These are phyloP conservation scores for Yamadazyma songkhlaensis DNA, from an alignment of 1,139 yeast genomes.

Conservation along the genomic window DNA sequence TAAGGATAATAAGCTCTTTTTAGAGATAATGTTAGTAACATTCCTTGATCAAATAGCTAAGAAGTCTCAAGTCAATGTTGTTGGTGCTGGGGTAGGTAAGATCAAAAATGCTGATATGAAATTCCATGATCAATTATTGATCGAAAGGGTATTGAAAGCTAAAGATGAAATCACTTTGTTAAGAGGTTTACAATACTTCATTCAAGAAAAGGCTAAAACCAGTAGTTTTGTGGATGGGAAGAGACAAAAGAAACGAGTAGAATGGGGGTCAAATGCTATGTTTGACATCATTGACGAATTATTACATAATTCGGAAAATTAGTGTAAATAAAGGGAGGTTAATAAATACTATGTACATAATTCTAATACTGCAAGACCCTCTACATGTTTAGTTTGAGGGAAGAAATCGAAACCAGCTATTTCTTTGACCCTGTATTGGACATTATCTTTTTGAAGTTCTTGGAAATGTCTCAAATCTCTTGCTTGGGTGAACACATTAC, in stretches of 20 bases:
- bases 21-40: slow-evolving; percentile 71
- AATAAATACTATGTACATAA: slow-evolving; percentile 2
- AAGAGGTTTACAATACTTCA: slow-evolving; percentile 72
- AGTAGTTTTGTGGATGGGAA: slow-evolving; percentile 55
- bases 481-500: slow-evolving; percentile 48
- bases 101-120: slow-evolving; percentile 29
- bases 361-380: slow-evolving; percentile 39
- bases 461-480: slow-evolving; percentile 35
- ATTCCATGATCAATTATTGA: slow-evolving; percentile 54
- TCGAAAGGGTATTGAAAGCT: slow-evolving; percentile 56
- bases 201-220: slow-evolving; percentile 49
- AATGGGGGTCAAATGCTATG: slow-evolving; percentile 66
- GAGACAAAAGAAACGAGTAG: slow-evolving; percentile 59
- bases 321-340: too few relatives aligned
- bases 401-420: slow-evolving; percentile 46
- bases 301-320: slow-evolving; percentile 7
- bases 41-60: slow-evolving; percentile 66
- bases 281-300: slow-evolving; percentile 53
- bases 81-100: slow-evolving; percentile 41
- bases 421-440: slow-evolving; percentile 27
- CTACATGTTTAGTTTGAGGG: slow-evolving; percentile 50
- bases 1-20: slow-evolving; percentile 61
- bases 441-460: slow-evolving; percentile 18
- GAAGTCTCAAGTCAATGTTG: slow-evolving; percentile 52
- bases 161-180: slow-evolving; percentile 61